Percentiles rank a stretch among this genome's conserved stretches.
phyloP scores from a whole-genome alignment of 441 rosid genomes.

The Metrosideros polymorpha region DNA sequence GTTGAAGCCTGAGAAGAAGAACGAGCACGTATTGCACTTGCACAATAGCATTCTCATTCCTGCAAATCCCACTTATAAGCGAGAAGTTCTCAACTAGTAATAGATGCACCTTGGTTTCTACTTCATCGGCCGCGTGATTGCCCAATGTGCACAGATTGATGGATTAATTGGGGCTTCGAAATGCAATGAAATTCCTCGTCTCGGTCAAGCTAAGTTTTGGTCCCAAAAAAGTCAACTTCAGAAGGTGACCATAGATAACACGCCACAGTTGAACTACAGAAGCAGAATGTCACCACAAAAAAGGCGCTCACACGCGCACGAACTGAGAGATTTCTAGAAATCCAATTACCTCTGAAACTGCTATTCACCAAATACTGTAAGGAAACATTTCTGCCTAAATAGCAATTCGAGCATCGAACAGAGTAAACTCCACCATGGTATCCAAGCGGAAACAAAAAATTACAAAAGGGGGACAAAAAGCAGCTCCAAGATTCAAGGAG shows the following conservation, averaged over 20 bases:
- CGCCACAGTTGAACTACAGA: background rate
- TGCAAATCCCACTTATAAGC: background rate
- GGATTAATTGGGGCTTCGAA: background rate
- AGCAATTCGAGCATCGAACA: background rate
- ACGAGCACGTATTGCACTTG: background rate
- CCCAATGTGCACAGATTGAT: background rate
- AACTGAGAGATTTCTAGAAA: background rate
- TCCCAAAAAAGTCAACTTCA: background rate
- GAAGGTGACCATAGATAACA: background rate
- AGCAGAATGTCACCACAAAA: background rate
- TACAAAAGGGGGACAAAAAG: background rate
- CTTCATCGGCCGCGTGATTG: background rate
- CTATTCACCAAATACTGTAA: background rate
- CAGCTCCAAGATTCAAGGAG: background rate
- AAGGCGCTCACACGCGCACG: background rate
- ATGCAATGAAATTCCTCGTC: background rate
- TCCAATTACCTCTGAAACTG: background rate
- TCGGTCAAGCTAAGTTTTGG: background rate
- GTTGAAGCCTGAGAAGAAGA: background rate
- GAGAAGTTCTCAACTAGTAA: background rate
- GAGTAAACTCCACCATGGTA: background rate
- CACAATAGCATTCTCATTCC: background rate
- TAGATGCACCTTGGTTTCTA: background rate
- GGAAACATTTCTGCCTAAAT: background rate
- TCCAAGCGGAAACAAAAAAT: background rate